phyloP scores from a whole-genome alignment of 495 filamentous ascomycete species.

The Podospora pseudoanserina region DNA sequence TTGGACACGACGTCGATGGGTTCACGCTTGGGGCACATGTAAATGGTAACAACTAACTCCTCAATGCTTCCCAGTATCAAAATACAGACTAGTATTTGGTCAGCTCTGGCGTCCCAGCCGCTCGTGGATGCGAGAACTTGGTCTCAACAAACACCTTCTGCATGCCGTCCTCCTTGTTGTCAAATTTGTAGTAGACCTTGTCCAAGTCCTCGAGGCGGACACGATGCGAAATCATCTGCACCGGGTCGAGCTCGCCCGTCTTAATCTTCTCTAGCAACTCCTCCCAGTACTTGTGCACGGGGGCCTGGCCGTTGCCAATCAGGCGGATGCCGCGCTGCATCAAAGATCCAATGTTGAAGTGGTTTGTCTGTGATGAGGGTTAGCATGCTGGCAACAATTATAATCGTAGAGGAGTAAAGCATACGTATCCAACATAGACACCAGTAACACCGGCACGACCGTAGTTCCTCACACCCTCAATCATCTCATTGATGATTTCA shows the following conservation, averaged over 20 bases:
- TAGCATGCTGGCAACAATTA: not conserved
- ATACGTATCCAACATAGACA: constrained; percentile 76
- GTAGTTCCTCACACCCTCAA: constrained; percentile 70
- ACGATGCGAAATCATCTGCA: constrained; percentile 77
- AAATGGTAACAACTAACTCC: not conserved
- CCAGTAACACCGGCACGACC: constrained; percentile 76
- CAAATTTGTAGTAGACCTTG: constrained; percentile 66
- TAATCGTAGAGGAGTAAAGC: constrained; percentile 20
- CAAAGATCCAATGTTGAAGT: constrained; percentile 78
- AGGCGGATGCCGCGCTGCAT: constrained; percentile 85
- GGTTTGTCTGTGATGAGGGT: constrained; percentile 53
- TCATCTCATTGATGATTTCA: constrained; percentile 86
- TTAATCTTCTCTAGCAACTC: constrained; percentile 67
- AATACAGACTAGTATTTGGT: constrained; percentile 28
- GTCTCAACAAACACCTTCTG: constrained; percentile 73
- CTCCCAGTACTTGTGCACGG: constrained; percentile 81
- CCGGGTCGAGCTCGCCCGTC: constrained; percentile 66
- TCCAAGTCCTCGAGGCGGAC: constrained; percentile 71
- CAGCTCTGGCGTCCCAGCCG: constrained; percentile 51
- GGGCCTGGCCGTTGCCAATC: constrained; percentile 80
- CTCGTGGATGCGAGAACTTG: constrained; percentile 56
- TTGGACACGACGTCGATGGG: too few species aligned
- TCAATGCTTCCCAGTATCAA: not conserved
- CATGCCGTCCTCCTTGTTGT: constrained; percentile 63
- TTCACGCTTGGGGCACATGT: too few species aligned